These are phyloP conservation scores for Ensete ventricosum DNA, from an alignment of 176 grass and related monocot species.

Conservation along the genomic window DNA sequence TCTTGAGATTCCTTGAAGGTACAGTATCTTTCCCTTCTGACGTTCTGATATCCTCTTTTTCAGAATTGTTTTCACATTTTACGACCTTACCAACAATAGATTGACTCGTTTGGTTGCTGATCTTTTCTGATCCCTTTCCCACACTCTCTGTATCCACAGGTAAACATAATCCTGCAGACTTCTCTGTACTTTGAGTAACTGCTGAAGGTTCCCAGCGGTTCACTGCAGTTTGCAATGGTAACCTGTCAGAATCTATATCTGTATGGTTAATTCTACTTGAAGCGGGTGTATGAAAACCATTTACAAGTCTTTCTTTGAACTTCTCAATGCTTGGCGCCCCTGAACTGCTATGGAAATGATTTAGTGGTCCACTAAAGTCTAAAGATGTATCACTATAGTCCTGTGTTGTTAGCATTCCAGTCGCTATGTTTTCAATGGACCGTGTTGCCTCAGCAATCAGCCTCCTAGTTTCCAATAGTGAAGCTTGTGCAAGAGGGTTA, in stretches of 20 bases:
- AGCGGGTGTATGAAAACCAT: slow-evolving; percentile 28
- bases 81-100: slow-evolving; percentile 16
- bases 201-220: slow-evolving; percentile 23
- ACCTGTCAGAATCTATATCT: slow-evolving; percentile 28
- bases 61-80: not conserved
- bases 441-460: slow-evolving; percentile 58
- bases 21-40: slow-evolving; percentile 20
- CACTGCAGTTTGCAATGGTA: slow-evolving; percentile 1
- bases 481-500: slow-evolving; percentile 54
- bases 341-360: not conserved
- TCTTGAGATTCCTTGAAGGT: slow-evolving; percentile 22
- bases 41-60: not conserved
- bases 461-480: slow-evolving; percentile 66
- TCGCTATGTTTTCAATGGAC: slow-evolving; percentile 36
- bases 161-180: slow-evolving; percentile 35
- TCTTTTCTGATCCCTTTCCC: slow-evolving; percentile 28
- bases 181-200: slow-evolving; percentile 26
- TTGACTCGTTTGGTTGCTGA: slow-evolving; percentile 10
- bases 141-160: slow-evolving; percentile 18
- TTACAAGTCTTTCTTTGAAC: slow-evolving; percentile 32
- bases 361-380: slow-evolving; percentile 13
- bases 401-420: slow-evolving; percentile 13
- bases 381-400: slow-evolving; percentile 24
- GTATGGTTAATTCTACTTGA: slow-evolving; percentile 21
- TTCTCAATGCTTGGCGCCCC: slow-evolving; percentile 16